A percentile compares a stretch with the other conserved stretches of the same genome.
These are phyloP conservation scores for Fusarium bactridioides DNA, from an alignment of 2,329 filamentous ascomycete species.

Conservation along the genomic window DNA sequence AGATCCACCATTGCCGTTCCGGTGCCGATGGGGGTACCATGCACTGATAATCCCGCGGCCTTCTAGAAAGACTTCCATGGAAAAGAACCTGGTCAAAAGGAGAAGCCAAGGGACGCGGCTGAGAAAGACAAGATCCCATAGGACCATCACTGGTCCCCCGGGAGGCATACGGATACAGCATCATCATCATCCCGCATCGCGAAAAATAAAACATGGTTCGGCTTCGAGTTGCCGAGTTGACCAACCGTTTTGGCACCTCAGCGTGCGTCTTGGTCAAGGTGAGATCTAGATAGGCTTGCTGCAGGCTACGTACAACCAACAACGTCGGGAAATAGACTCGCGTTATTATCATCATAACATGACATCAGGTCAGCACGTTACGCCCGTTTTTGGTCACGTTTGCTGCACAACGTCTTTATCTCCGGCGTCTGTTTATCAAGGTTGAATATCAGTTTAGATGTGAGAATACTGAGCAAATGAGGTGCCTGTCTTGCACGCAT, in stretches of 20 bases:
- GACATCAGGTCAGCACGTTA: slow-evolving; percentile 35
- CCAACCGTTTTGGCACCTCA: slow-evolving; percentile 14
- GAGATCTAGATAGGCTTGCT: neutral
- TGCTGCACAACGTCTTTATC: slow-evolving; percentile 27
- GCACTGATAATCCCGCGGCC: slow-evolving; percentile 22
- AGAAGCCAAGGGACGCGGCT: neutral
- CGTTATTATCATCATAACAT: slow-evolving; percentile 25
- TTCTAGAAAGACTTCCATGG: slow-evolving; percentile 33
- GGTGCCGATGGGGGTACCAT: slow-evolving; percentile 31
- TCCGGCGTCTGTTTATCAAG: slow-evolving; percentile 12
- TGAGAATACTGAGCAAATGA: neutral
- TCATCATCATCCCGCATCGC: slow-evolving; percentile 8
- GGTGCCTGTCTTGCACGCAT: neutral
- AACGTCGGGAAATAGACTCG: slow-evolving; percentile 12
- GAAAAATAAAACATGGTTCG: slow-evolving; percentile 13
- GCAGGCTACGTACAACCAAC: neutral
- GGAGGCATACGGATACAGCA: neutral
- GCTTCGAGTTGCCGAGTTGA: slow-evolving; percentile 19
- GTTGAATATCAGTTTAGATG: neutral
- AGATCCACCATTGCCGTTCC: slow-evolving; percentile 9
- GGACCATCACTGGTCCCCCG: neutral
- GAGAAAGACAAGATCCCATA: slow-evolving; percentile 6
- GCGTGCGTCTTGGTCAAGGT: neutral
- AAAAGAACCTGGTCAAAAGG: slow-evolving; percentile 7
- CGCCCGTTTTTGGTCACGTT: slow-evolving; percentile 24